A percentile compares a stretch with the other conserved stretches of the same genome.
These are phyloP conservation scores for Pythium dissotocum DNA, from an alignment of 352 stramenopile species.

Conservation along the genomic window DNA sequence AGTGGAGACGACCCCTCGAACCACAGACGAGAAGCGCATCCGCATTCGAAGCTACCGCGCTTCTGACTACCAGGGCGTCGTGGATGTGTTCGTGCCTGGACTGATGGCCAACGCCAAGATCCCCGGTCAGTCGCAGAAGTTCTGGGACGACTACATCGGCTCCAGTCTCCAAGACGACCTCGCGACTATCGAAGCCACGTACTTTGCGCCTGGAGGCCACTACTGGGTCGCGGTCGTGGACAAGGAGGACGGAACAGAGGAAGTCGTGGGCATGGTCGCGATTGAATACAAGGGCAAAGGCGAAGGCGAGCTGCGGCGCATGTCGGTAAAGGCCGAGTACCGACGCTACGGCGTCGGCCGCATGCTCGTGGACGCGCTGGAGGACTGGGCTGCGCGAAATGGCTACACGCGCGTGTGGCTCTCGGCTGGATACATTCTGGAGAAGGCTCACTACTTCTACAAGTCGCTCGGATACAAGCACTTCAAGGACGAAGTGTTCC, in stretches of 20 bases:
- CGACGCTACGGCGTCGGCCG: slow-evolving; percentile 40
- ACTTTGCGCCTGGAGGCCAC: slow-evolving; percentile 41
- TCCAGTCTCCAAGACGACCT: slow-evolving; percentile 37
- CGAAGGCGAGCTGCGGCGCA: slow-evolving; percentile 38
- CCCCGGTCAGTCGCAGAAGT: background rate
- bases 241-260: slow-evolving; percentile 17
- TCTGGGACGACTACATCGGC: slow-evolving; percentile 30
- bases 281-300: slow-evolving; percentile 29
- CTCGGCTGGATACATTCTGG: slow-evolving; percentile 39
- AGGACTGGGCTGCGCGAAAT: slow-evolving; percentile 37
- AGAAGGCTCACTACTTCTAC: slow-evolving; percentile 33
- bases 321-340: slow-evolving; percentile 42
- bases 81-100: slow-evolving; percentile 11
- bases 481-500: slow-evolving; percentile 26
- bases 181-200: slow-evolving; percentile 35
- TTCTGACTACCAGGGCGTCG: slow-evolving; percentile 3
- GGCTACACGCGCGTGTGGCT: slow-evolving; percentile 40
- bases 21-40: slow-evolving; percentile 1
- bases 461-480: slow-evolving; percentile 23
- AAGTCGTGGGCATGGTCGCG: slow-evolving; percentile 35
- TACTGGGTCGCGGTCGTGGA: slow-evolving; percentile 46
- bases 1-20: background rate
- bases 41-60: background rate
- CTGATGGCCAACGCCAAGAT: slow-evolving; percentile 4
- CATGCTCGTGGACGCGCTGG: slow-evolving; percentile 36